A percentile compares a stretch with the other conserved stretches of the same genome.
Conservation (phyloP, 768 basidiomycete species). For the Hysterangium stoloniferum region DNA sequence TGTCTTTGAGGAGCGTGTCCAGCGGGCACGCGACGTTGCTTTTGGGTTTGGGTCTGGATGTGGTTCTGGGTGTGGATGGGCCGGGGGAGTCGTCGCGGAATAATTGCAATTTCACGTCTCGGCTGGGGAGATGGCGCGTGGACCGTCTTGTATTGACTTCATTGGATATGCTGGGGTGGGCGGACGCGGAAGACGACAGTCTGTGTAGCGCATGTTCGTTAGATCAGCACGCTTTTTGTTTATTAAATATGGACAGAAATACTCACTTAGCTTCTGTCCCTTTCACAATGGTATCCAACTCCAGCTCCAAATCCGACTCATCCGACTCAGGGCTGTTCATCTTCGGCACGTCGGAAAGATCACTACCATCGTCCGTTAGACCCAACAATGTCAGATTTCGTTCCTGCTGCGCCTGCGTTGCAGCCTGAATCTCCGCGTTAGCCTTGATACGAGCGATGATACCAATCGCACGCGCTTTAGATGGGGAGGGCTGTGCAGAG, state of each 20-base stretch:
- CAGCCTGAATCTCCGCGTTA: slow-evolving; percentile 5
- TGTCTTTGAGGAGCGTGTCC: slow-evolving; percentile 7
- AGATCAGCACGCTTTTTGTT: neutral
- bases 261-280: neutral
- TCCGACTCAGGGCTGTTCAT: neutral
- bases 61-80: neutral
- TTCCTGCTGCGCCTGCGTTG: neutral
- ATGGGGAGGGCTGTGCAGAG: neutral
- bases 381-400: neutral
- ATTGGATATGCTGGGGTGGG: neutral
- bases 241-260: neutral
- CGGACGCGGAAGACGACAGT: neutral
- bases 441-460: slow-evolving; percentile 8
- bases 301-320: slow-evolving; percentile 2
- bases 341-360: neutral
- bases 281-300: neutral
- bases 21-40: slow-evolving; percentile 1
- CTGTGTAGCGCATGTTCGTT: neutral
- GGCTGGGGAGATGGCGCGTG: slow-evolving; percentile 2
- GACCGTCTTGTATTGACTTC: slow-evolving; percentile 2
- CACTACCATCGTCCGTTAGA: neutral
- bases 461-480: neutral
- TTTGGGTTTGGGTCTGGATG: neutral
- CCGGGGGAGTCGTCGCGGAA: neutral
- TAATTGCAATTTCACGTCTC: neutral